These are phyloP conservation scores for Pochonia chlamydosporia DNA, from an alignment of 2,329 filamentous ascomycete genomes.

Conservation along the genomic window DNA sequence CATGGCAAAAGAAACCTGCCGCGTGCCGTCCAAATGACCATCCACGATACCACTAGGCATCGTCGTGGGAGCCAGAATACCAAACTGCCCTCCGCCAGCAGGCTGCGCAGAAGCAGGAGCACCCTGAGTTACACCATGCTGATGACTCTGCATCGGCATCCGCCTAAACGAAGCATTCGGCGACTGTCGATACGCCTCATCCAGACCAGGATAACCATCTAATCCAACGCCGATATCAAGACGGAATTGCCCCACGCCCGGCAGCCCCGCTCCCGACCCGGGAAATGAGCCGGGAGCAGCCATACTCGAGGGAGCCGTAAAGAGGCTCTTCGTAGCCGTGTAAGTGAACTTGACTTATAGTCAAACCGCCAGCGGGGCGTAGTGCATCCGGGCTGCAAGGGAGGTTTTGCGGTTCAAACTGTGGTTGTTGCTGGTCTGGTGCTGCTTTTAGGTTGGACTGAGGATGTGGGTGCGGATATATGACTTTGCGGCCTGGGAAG, in stretches of 20 bases:
- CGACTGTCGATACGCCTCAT: background rate
- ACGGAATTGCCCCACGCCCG: conserved; percentile 9
- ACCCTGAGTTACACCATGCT: too few relatives aligned
- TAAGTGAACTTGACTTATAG: too few relatives aligned
- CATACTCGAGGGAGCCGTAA: background rate
- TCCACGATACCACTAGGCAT: conserved; percentile 11
- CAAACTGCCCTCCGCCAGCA: conserved; percentile 32
- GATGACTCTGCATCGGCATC: background rate
- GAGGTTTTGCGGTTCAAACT: background rate
- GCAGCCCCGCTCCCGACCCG: conserved; percentile 6
- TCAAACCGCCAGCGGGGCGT: background rate
- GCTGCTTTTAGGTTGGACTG: conserved; percentile 5
- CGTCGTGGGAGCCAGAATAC: conserved; percentile 34
- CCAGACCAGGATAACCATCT: conserved; percentile 1
- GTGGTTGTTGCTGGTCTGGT: background rate
- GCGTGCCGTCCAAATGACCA: background rate
- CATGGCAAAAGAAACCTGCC: background rate
- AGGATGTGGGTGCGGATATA: background rate
- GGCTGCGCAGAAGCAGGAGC: too few relatives aligned
- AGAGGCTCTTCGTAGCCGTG: too few relatives aligned
- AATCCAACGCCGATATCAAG: conserved; percentile 5
- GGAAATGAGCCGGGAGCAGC: conserved; percentile 2
- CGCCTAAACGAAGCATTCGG: background rate
- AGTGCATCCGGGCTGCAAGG: too few relatives aligned
- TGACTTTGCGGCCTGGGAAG: background rate